A percentile compares a stretch with the other conserved stretches of the same genome.
Evolutionary conservation across 2,329 filamentous ascomycete genomes (phyloP).

Genomic region (Drechslera avenae): DNA sequence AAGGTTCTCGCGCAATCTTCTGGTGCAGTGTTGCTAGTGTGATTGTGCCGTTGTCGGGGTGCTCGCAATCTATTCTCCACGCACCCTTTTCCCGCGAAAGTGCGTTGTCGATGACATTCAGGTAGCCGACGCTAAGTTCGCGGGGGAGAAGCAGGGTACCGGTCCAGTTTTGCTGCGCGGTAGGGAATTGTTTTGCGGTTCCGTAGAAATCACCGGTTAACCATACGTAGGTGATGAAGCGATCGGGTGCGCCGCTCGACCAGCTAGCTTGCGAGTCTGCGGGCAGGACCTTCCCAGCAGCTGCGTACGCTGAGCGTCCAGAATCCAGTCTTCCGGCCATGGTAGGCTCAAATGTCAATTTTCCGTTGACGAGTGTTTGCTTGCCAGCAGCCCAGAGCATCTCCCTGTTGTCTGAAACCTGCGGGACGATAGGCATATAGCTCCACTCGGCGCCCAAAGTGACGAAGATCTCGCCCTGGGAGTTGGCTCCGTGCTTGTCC

Average conservation of each 20-base stretch:
- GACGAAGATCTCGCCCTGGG: constrained; percentile 48
- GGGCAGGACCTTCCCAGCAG: constrained; percentile 51
- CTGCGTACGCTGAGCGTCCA: constrained; percentile 52
- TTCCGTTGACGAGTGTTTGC: constrained; percentile 36
- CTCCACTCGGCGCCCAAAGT: constrained; percentile 55
- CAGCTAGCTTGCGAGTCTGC: constrained; percentile 47
- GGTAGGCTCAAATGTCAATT: constrained; percentile 43
- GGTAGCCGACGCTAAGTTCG: constrained; percentile 50
- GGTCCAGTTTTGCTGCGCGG: constrained; percentile 53
- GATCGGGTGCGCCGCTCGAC: constrained; percentile 49
- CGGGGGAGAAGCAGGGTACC: constrained; percentile 52
- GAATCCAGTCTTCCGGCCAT: constrained; percentile 53
- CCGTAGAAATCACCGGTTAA: constrained; percentile 53
- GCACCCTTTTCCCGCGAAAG: constrained; percentile 48
- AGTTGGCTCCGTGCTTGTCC: constrained; percentile 48
- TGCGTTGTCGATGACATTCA: constrained; percentile 52
- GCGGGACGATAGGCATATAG: constrained; percentile 46
- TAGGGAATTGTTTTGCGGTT: constrained; percentile 45
- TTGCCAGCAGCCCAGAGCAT: constrained; percentile 53
- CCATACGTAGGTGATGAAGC: constrained; percentile 52
- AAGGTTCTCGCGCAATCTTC: constrained; percentile 47
- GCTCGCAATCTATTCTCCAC: constrained; percentile 45
- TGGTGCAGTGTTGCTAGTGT: constrained; percentile 49
- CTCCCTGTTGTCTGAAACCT: constrained; percentile 49
- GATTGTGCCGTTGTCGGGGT: constrained; percentile 37